Conservation (phyloP, 2,329 filamentous ascomycete genomes). For the Pseudogymnoascus sp. region DNA sequence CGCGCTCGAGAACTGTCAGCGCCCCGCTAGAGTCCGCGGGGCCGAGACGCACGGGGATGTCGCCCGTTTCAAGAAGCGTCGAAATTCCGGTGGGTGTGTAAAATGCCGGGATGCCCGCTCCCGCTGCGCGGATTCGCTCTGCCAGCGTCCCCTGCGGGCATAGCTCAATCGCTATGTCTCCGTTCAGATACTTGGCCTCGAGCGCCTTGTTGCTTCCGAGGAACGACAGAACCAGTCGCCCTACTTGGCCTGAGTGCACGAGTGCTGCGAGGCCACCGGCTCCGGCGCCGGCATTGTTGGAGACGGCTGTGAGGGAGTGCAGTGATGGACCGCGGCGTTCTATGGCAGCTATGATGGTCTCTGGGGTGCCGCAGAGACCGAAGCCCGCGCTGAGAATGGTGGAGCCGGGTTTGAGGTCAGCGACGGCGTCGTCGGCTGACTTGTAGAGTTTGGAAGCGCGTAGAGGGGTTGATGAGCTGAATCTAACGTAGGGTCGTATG, state of each 20-base stretch:
- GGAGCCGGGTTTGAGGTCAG: conserved; percentile 62
- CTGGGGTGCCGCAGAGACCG: conserved; percentile 73
- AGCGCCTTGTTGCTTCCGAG: conserved; percentile 71
- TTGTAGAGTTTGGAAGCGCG: conserved; percentile 41
- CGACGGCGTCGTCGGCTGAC: conserved; percentile 60
- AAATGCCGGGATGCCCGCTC: conserved; percentile 72
- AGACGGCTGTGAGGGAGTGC: conserved; percentile 62
- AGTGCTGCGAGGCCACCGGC: conserved; percentile 62
- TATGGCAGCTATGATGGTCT: conserved; percentile 66
- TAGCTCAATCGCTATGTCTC: conserved; percentile 67
- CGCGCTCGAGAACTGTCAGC: conserved; percentile 49
- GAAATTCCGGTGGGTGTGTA: conserved; percentile 68
- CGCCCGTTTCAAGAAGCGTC: conserved; percentile 60
- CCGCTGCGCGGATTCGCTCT: conserved; percentile 64
- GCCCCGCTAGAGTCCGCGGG: conserved; percentile 38
- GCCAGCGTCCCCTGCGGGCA: conserved; percentile 70
- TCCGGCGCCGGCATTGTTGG: conserved; percentile 70
- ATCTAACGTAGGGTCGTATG: not conserved
- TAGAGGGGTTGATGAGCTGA: not conserved
- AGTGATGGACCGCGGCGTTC: conserved; percentile 49
- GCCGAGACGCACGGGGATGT: conserved; percentile 58
- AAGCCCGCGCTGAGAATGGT: conserved; percentile 72
- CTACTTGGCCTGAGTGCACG: conserved; percentile 61
- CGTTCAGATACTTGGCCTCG: conserved; percentile 66
- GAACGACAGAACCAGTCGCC: conserved; percentile 66